Evolutionary conservation across 1,139 yeast genomes (phyloP), one percentile per base, ranked within the genome.

Genomic region (Hanseniaspora sp.): DNA sequence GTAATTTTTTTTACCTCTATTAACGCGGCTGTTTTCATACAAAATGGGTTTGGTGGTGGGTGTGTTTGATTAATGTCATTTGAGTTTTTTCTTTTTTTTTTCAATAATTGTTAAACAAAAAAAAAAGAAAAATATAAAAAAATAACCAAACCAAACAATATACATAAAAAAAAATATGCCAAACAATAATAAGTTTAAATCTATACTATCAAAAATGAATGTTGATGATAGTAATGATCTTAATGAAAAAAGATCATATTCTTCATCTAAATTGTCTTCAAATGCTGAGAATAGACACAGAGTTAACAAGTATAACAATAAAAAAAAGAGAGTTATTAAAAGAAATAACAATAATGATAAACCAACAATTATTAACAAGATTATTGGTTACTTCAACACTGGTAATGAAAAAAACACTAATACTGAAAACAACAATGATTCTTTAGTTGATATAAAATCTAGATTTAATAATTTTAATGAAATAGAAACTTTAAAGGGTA

Each of bases 161-260:
- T 41, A 12, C 23, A 41, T 11, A 41, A 2, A 7, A 2, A 2
- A 41, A 11, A 23, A 41, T n/a, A n/a, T 41, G 45, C 15, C 9
- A 7, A 42, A 42, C 9, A 38, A 48, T 7, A 42, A 29, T 28
- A 49, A 49, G 37, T 37, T 49, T 5, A 49, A 49, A n/a, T 15
- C 48, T 11, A 49, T 49, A 17, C 37, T 49, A 6, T 15, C 30
- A 3, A 49, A 38, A 17, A 43, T 49, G 48, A 49, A 49, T 23
- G 48, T 43, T 2, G 44, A 49, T 1, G 45, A 43, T 7, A 29
- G 34, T 5, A 12, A 18, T 15, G 40, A 18, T 18, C 38, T 3
- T 8, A 29, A 37, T 7, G 29, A 7, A 35, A 37, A 23, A 23
- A 23, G 23, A 23, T 23, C 23, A 23, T 23, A 23, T 23, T 4